These are phyloP conservation scores for Iberis pinnata DNA, from an alignment of 345 rosid species.

Conservation along the genomic window DNA sequence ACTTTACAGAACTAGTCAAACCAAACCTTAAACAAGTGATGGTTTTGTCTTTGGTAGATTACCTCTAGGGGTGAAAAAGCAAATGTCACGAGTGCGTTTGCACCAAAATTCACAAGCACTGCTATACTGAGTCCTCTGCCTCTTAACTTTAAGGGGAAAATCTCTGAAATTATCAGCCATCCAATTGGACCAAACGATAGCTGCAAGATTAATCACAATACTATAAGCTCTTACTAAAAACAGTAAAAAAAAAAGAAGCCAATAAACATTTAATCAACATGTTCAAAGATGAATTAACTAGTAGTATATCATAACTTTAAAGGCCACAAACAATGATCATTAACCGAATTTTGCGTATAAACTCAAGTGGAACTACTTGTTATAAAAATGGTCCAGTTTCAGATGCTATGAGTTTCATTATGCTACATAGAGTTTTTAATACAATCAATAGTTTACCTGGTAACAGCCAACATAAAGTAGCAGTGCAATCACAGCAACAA, in stretches of 20 bases:
- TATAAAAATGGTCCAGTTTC: neutral
- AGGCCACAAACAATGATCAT: neutral
- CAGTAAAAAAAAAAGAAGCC: neutral
- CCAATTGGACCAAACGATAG: conserved; percentile 95
- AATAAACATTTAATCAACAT: too few species aligned
- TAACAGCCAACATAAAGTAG: conserved; percentile 91
- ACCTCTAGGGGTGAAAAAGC: conserved; percentile 91
- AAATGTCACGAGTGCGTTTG: conserved; percentile 88
- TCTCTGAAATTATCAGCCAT: conserved; percentile 95
- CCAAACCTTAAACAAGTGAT: conserved; percentile 1
- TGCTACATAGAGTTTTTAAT: neutral
- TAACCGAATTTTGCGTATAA: neutral
- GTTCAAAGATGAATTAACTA: neutral
- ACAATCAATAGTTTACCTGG: conserved; percentile 54
- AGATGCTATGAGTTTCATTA: conserved; percentile 7
- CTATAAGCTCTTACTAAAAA: neutral
- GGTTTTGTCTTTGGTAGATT: conserved; percentile 3
- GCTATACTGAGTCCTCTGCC: conserved; percentile 87
- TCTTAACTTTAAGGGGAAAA: conserved; percentile 76
- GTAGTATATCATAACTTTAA: conserved; percentile 8
- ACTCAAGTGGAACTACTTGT: conserved; percentile 6
- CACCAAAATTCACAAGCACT: conserved; percentile 86
- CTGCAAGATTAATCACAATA: conserved; percentile 42
- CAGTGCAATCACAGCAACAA: conserved; percentile 69
- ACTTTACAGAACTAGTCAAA: neutral